Evolutionary conservation across 768 basidiomycete genomes (phyloP).

Genomic region (Calocybe gangraenosa): DNA sequence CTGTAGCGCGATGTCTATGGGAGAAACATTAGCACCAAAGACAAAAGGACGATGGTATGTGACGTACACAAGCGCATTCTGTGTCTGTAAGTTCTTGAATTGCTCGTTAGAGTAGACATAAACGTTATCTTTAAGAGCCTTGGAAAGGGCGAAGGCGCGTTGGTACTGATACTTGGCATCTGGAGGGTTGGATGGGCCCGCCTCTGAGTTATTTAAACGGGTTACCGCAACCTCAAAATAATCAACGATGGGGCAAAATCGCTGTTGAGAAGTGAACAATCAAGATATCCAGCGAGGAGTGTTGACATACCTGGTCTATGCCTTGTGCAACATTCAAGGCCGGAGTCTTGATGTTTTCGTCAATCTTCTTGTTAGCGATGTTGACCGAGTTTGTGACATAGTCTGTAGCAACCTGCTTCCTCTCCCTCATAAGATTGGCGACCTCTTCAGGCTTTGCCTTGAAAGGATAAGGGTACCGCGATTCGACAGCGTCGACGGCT

Average conservation of each 20-base stretch:
- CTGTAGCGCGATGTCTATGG: conserved; percentile 62
- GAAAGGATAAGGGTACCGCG: conserved; percentile 75
- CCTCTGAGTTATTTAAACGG: conserved; percentile 43
- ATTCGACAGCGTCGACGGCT: conserved; percentile 69
- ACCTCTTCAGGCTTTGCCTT: conserved; percentile 71
- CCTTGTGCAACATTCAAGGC: conserved; percentile 59
- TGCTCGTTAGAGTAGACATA: conserved; percentile 68
- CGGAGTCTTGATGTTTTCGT: conserved; percentile 60
- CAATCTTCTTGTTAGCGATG: conserved; percentile 29
- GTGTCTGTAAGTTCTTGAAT: conserved; percentile 63
- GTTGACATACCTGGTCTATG: conserved; percentile 62
- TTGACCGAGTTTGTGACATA: conserved; percentile 47
- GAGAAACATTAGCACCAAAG: conserved; percentile 7
- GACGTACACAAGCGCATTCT: conserved; percentile 61
- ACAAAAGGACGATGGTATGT: neutral
- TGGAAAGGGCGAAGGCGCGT: conserved; percentile 64
- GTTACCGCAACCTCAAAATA: conserved; percentile 58
- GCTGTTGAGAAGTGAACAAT: conserved; percentile 32
- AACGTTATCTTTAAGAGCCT: conserved; percentile 57
- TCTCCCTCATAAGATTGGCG: conserved; percentile 51
- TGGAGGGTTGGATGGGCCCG: conserved; percentile 39
- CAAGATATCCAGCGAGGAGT: conserved; percentile 3
- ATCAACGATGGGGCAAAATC: conserved; percentile 72
- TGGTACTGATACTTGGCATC: conserved; percentile 75
- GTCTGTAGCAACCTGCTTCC: conserved; percentile 49